Evolutionary conservation across 306 rosid genomes (phyloP), one percentile per base, ranked within the genome.

Genomic region (Herpetospermum pedunculosum): DNA sequence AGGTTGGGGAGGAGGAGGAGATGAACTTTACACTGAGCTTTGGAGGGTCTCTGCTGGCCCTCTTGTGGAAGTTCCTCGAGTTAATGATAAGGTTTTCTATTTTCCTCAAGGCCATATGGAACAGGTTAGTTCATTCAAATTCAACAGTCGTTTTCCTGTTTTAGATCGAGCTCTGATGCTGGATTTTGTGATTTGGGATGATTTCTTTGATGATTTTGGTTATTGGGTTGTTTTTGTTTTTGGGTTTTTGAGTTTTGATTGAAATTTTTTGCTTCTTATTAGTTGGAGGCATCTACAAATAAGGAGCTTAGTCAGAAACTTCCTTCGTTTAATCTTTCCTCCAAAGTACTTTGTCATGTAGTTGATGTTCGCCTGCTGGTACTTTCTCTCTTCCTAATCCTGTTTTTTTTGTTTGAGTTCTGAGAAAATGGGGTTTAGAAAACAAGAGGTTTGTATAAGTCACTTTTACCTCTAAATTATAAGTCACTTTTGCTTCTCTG

Each of bases 61-160:
- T 30, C 89, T 86, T 29, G 97, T 88, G 1, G 99, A 88, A 60
- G 91, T 94, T 79, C 99, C 97, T 80, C 79, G 60, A 65, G 35
- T 5, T 28, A 58, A 44, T 26, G 88, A 94, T 79, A 88, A 86
- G 77, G 99, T 91, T 29, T 89, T 65, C 80, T 94, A 94, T 70
- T 89, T 94, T 53, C 99, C 96, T 5, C 99, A 94, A 59, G 98
- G 99, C 1, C 99, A 94, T 70, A 91, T 91, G 96, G 97, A 91
- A 53, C 98, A 94, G 84, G 97, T 91, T 58, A 78, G 85, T 77
- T 55, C 41, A n/a, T 54, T 23, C 25, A 8, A 19, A n/a, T 54
- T 23, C 25, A 8, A 19, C 19, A 54, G 48, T 50, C n/a, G 8
- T 47, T 68, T 58, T 30, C 1, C 49, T 68, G 43, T 65, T 70